Conservation (phyloP, 2,329 filamentous ascomycete genomes). For the Colletotrichum cereale region DNA sequence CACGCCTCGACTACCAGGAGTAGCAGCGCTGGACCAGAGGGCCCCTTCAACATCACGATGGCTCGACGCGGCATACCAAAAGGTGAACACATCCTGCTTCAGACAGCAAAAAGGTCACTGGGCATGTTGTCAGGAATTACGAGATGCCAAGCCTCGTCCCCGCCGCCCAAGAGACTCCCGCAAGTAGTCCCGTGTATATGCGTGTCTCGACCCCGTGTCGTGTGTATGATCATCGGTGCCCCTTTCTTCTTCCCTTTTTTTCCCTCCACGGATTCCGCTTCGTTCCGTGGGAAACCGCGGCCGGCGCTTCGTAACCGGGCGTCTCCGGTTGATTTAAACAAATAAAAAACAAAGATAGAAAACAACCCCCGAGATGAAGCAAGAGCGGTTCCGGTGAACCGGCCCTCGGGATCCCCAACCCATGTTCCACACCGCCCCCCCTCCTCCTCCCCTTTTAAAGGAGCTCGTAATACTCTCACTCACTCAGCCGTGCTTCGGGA, state of each 20-base stretch:
- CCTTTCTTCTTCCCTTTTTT: background rate
- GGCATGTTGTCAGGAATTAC: background rate
- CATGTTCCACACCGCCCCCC: too few species aligned
- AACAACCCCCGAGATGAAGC: too few species aligned
- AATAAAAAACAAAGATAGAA: background rate
- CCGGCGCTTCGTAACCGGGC: background rate
- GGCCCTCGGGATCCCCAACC: background rate
- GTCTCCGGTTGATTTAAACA: background rate
- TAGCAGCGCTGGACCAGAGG: background rate
- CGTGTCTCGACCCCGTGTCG: background rate
- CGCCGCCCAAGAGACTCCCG: background rate
- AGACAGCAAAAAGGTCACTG: background rate
- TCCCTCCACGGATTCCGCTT: background rate
- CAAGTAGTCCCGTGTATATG: background rate
- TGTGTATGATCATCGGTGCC: background rate
- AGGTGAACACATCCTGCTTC: background rate
- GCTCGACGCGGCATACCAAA: background rate
- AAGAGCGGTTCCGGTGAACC: background rate
- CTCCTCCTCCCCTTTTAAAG: background rate
- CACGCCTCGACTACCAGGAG: background rate
- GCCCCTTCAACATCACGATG: background rate
- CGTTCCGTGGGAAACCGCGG: background rate
- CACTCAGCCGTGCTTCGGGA: background rate
- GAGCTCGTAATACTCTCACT: background rate
- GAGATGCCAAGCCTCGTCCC: background rate